These are phyloP conservation scores for Magnusiomyces suaveolens DNA, from an alignment of 1,139 yeast genomes.

Conservation along the genomic window DNA sequence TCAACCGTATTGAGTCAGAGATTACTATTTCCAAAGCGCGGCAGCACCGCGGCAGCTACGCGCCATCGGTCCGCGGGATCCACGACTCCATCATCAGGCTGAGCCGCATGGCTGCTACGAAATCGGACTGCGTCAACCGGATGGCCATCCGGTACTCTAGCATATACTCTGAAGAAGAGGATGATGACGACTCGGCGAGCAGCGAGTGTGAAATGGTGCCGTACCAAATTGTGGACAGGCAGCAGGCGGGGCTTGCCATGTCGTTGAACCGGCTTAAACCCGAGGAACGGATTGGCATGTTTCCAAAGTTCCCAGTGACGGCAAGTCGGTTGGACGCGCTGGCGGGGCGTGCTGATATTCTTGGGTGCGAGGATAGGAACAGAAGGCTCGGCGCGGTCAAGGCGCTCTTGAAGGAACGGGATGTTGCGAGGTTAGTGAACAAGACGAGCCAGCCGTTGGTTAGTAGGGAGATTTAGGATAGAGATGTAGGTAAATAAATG, in stretches of 20 bases:
- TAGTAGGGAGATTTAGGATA: too few species aligned
- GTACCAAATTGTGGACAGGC: neutral
- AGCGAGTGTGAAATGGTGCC: neutral
- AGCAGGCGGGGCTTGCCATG: neutral
- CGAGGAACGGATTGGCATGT: neutral
- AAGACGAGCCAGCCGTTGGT: too few species aligned
- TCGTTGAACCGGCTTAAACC: neutral
- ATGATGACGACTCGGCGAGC: neutral
- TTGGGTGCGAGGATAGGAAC: neutral
- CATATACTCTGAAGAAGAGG: neutral
- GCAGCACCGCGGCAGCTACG: neutral
- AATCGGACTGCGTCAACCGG: neutral
- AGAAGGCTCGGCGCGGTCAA: neutral
- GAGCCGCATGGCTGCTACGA: neutral
- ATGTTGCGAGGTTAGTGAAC: too few species aligned
- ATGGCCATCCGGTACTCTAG: neutral
- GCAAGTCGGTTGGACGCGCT: neutral
- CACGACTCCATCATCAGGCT: neutral
- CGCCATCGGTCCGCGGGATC: neutral
- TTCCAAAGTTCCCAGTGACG: neutral
- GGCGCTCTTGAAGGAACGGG: neutral
- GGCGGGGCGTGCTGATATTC: neutral
- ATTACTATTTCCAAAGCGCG: conserved; percentile 19
- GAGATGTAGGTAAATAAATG: too few species aligned
- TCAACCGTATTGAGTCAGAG: conserved; percentile 19